These are phyloP conservation scores for Tricholoma furcatifolium DNA, from an alignment of 768 basidiomycete genomes.

Conservation along the genomic window DNA sequence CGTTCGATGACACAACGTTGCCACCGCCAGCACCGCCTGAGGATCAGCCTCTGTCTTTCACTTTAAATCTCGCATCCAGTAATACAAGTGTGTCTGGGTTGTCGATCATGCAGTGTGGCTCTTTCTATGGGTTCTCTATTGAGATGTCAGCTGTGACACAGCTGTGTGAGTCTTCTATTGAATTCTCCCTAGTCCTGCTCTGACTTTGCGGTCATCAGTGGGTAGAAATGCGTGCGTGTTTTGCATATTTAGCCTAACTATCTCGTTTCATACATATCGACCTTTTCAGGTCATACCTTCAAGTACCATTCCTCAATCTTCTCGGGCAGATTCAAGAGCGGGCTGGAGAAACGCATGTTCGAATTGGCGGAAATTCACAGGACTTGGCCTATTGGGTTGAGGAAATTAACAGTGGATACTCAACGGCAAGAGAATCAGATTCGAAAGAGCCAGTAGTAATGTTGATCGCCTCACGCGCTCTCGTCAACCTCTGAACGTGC, in stretches of 20 bases:
- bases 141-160: conserved; percentile 73
- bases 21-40: conserved; percentile 48
- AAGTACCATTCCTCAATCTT: conserved; percentile 64
- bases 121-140: conserved; percentile 73
- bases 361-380: conserved; percentile 68
- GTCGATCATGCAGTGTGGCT: conserved; percentile 43
- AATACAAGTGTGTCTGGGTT: conserved; percentile 31
- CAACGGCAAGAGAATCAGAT: conserved; percentile 39
- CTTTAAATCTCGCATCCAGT: conserved; percentile 37
- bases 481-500: not conserved
- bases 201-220: conserved; percentile 31
- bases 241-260: too few relatives aligned
- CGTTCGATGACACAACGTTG: conserved; percentile 52
- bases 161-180: conserved; percentile 50
- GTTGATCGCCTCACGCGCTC: not conserved
- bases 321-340: conserved; percentile 58
- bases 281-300: conserved; percentile 40
- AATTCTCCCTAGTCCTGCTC: not conserved
- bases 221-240: conserved; percentile 48
- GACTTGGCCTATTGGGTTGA: conserved; percentile 47
- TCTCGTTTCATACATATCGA: not conserved
- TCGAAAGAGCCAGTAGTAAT: conserved; percentile 31
- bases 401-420: conserved; percentile 36
- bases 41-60: conserved; percentile 43
- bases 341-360: conserved; percentile 51